Conservation (phyloP, 2,329 filamentous ascomycete genomes). For the Fusarium devonianum region DNA sequence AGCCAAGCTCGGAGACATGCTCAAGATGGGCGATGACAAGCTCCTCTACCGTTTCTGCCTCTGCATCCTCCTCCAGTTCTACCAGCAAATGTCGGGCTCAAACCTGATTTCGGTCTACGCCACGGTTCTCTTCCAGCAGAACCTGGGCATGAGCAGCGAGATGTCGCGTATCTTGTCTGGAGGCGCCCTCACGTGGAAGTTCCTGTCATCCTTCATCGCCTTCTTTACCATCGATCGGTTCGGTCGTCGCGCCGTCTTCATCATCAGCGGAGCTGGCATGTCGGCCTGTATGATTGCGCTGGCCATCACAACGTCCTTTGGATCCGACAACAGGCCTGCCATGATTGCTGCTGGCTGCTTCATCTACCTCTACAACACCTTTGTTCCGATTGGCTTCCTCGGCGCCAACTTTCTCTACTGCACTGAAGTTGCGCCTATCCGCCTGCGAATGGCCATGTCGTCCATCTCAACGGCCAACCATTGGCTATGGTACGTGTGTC, state of each 20-base stretch:
- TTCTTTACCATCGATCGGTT: slow-evolving; percentile 44
- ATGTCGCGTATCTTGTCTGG: slow-evolving; percentile 38
- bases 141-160: slow-evolving; percentile 32
- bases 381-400: slow-evolving; percentile 70
- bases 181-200: slow-evolving; percentile 45
- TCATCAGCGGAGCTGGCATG: slow-evolving; percentile 40
- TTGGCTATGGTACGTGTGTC: slow-evolving; percentile 39
- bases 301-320: slow-evolving; percentile 38
- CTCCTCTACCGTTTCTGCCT: slow-evolving; percentile 54
- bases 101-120: slow-evolving; percentile 44
- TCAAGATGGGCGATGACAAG: slow-evolving; percentile 59
- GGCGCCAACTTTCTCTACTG: slow-evolving; percentile 68
- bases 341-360: slow-evolving; percentile 48
- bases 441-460: slow-evolving; percentile 54
- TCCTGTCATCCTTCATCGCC: slow-evolving; percentile 40
- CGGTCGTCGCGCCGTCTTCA: slow-evolving; percentile 39
- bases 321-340: slow-evolving; percentile 32
- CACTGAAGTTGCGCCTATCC: slow-evolving; percentile 60
- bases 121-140: slow-evolving; percentile 42
- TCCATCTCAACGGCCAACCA: slow-evolving; percentile 60
- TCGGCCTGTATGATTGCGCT: slow-evolving; percentile 39
- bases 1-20: slow-evolving; percentile 52
- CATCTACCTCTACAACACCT: slow-evolving; percentile 72
- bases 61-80: slow-evolving; percentile 45
- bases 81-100: slow-evolving; percentile 42